Percentiles rank a stretch among this genome's conserved stretches.
Conservation (phyloP, 1,284 basidiomycete species). For the Gomphus bonarii region DNA sequence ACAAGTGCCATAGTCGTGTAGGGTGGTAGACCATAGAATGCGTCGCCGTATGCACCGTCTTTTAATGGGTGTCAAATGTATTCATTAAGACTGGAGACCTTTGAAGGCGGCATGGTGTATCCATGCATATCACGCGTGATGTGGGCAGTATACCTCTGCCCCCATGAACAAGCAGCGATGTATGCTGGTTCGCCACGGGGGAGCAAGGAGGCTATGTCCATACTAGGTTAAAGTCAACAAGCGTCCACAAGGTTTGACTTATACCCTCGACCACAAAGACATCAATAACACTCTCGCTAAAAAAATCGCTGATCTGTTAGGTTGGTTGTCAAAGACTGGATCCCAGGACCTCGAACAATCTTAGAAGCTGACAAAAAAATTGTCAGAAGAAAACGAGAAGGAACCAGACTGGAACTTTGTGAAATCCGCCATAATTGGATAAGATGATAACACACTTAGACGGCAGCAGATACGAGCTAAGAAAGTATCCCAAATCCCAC, state of each 20-base stretch:
- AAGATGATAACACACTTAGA: neutral
- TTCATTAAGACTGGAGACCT: neutral
- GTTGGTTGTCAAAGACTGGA: neutral
- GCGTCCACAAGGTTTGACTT: neutral
- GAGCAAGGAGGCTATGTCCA: neutral
- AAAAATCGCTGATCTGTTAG: neutral
- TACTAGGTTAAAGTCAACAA: neutral
- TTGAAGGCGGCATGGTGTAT: constrained; percentile 2
- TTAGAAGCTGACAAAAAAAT: neutral
- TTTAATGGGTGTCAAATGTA: neutral
- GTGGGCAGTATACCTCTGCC: neutral
- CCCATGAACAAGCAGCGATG: neutral
- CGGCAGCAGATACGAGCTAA: neutral
- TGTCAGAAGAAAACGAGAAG: neutral
- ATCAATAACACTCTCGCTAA: neutral
- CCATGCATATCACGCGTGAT: constrained; percentile 9
- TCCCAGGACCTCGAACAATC: neutral
- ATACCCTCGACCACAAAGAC: neutral
- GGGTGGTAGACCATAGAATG: neutral
- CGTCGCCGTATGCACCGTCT: neutral
- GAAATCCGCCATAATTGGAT: neutral
- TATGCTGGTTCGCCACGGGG: neutral
- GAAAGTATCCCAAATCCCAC: neutral
- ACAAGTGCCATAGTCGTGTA: constrained; percentile 3
- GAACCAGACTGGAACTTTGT: neutral